These are phyloP conservation scores for Geopyxis carbonaria DNA, from an alignment of 495 filamentous ascomycete genomes.

Conservation along the genomic window DNA sequence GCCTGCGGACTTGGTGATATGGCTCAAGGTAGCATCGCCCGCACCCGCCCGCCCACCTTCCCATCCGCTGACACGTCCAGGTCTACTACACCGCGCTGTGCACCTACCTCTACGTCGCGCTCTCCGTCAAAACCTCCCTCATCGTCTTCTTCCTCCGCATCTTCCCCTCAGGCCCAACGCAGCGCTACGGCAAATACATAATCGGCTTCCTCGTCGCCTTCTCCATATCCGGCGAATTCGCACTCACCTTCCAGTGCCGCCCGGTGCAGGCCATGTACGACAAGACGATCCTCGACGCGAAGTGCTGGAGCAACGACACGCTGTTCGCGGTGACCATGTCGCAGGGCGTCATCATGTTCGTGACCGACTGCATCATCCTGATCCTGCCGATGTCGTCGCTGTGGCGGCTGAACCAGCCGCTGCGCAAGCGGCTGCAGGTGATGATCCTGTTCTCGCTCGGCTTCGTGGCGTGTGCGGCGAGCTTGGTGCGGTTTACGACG, in stretches of 20 bases:
- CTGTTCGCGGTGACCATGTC: neutral
- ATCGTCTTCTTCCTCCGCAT: constrained; percentile 1
- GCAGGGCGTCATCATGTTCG: neutral
- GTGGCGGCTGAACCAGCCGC: neutral
- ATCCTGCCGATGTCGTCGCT: neutral
- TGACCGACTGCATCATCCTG: neutral
- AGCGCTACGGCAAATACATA: neutral
- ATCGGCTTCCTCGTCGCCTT: neutral
- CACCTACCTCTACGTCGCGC: neutral
- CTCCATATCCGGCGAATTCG: neutral
- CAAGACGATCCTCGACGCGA: neutral
- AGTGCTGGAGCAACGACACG: neutral
- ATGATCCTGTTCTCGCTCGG: neutral
- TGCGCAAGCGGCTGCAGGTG: neutral
- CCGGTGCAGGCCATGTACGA: constrained; percentile 1
- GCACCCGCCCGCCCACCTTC: neutral
- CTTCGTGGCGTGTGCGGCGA: neutral
- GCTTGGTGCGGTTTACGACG: neutral
- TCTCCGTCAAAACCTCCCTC: neutral
- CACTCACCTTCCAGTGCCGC: neutral
- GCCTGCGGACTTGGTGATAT: neutral
- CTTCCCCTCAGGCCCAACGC: neutral
- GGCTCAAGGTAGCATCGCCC: neutral
- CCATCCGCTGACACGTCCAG: no score
- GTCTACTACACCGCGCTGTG: neutral